Evolutionary conservation across 129 eudicot species (phyloP).

Genomic region (Tanacetum coccineum): DNA sequence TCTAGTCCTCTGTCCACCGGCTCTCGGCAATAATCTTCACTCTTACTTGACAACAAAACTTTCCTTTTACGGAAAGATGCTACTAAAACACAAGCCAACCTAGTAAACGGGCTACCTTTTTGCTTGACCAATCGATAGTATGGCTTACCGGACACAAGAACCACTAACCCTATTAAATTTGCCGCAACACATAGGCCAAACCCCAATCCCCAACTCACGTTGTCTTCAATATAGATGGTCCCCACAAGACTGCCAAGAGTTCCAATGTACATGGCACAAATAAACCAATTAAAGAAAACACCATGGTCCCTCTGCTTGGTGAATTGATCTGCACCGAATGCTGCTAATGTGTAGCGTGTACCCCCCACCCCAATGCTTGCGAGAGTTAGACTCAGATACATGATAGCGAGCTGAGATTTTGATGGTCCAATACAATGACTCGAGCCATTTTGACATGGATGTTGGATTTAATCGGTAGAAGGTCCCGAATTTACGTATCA

Average conservation of each 20-base stretch:
- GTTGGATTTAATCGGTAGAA: no score
- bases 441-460: conserved; percentile 25
- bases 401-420: conserved; percentile 21
- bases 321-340: conserved; percentile 49
- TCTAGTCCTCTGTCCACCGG: not conserved
- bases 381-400: conserved; percentile 27
- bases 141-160: conserved; percentile 33
- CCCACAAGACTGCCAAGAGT: conserved; percentile 26
- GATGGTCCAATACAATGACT: conserved; percentile 28
- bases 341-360: conserved; percentile 40
- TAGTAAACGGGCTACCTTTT: conserved; percentile 35
- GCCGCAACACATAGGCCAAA: conserved; percentile 35
- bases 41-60: conserved; percentile 14
- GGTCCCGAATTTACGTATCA: no score
- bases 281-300: conserved; percentile 45
- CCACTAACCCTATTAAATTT: conserved; percentile 28
- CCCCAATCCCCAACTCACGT: conserved; percentile 46
- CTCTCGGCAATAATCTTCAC: conserved; percentile 31
- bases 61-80: conserved; percentile 40
- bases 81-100: conserved; percentile 34
- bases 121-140: conserved; percentile 33
- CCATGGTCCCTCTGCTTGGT: conserved; percentile 23
- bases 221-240: conserved; percentile 40
- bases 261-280: conserved; percentile 28
- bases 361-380: conserved; percentile 38